Conservation (phyloP, 2,329 filamentous ascomycete genomes). For the Trichoderma brevicompactum region DNA sequence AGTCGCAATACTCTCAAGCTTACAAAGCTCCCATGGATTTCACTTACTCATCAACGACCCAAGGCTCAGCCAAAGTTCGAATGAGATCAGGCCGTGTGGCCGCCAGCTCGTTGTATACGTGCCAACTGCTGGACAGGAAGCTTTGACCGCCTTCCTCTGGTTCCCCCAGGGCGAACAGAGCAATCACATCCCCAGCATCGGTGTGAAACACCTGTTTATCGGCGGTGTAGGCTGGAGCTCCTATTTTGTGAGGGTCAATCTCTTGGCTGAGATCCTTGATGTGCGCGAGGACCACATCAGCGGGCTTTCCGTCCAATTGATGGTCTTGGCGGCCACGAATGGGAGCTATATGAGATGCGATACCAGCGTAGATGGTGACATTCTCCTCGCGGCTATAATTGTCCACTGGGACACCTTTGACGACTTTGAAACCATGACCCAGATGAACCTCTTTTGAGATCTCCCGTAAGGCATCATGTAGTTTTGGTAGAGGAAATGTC, state of each 20-base stretch:
- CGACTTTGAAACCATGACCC: slow-evolving; percentile 64
- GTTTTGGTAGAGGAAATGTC: slow-evolving; percentile 59
- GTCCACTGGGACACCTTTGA: slow-evolving; percentile 61
- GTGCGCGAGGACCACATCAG: slow-evolving; percentile 60
- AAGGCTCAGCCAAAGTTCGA: slow-evolving; percentile 57
- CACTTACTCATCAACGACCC: slow-evolving; percentile 50
- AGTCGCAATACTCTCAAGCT: background rate
- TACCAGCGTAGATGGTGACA: slow-evolving; percentile 62
- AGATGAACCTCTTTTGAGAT: slow-evolving; percentile 60
- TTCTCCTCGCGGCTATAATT: slow-evolving; percentile 60
- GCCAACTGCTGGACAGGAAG: slow-evolving; percentile 60
- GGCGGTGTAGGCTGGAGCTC: slow-evolving; percentile 61
- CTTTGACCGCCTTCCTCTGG: slow-evolving; percentile 59
- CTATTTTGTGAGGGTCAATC: slow-evolving; percentile 48
- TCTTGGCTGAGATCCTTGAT: slow-evolving; percentile 62
- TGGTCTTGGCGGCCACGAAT: slow-evolving; percentile 58
- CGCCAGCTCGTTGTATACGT: slow-evolving; percentile 67
- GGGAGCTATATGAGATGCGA: slow-evolving; percentile 62
- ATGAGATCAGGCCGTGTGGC: slow-evolving; percentile 63
- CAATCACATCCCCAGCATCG: slow-evolving; percentile 62
- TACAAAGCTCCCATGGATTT: background rate
- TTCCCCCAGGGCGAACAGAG: slow-evolving; percentile 60
- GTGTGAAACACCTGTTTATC: slow-evolving; percentile 69
- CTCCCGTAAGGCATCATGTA: slow-evolving; percentile 54
- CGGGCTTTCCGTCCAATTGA: slow-evolving; percentile 48